Evolutionary conservation across 495 filamentous ascomycete genomes (phyloP).

Genomic region (Daldinia vernicosa): DNA sequence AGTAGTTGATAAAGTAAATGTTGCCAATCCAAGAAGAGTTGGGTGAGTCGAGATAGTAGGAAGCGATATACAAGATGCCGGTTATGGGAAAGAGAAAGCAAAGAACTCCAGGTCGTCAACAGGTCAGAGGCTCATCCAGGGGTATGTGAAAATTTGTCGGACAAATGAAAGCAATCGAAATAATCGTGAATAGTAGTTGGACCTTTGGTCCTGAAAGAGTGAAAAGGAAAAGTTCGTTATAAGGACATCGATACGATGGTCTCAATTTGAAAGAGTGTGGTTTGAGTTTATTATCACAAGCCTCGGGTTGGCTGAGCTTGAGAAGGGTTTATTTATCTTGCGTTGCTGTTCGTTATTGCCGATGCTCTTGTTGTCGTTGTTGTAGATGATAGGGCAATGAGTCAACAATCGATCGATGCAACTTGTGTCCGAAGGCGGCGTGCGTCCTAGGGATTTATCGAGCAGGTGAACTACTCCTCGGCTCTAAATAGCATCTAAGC

Average conservation of each 20-base stretch:
- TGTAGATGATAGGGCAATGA: slow-evolving; percentile 28
- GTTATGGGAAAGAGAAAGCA: slow-evolving; percentile 54
- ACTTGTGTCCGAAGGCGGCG: slow-evolving; percentile 47
- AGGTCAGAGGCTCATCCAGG: slow-evolving; percentile 73
- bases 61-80: slow-evolving; percentile 58
- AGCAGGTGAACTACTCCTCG: slow-evolving; percentile 27
- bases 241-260: slow-evolving; percentile 69
- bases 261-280: slow-evolving; percentile 53
- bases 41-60: slow-evolving; percentile 38
- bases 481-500: slow-evolving; percentile 27
- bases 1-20: slow-evolving; percentile 31
- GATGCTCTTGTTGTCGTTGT: slow-evolving; percentile 15
- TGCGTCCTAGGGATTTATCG: slow-evolving; percentile 19
- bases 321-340: slow-evolving; percentile 23
- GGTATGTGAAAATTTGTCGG: slow-evolving; percentile 61
- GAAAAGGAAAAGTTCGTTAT: slow-evolving; percentile 70
- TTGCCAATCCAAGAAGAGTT: slow-evolving; percentile 45
- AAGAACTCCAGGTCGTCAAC: slow-evolving; percentile 66
- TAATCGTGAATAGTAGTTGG: slow-evolving; percentile 59
- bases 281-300: slow-evolving; percentile 49
- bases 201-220: slow-evolving; percentile 61
- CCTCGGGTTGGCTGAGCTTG: slow-evolving; percentile 31
- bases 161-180: slow-evolving; percentile 63
- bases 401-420: slow-evolving; percentile 39
- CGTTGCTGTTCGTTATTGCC: slow-evolving; percentile 34